Percentiles rank a stretch among this genome's conserved stretches.
Evolutionary conservation across 768 basidiomycete species (phyloP).

Genomic region (Mycena albidolilacea): DNA sequence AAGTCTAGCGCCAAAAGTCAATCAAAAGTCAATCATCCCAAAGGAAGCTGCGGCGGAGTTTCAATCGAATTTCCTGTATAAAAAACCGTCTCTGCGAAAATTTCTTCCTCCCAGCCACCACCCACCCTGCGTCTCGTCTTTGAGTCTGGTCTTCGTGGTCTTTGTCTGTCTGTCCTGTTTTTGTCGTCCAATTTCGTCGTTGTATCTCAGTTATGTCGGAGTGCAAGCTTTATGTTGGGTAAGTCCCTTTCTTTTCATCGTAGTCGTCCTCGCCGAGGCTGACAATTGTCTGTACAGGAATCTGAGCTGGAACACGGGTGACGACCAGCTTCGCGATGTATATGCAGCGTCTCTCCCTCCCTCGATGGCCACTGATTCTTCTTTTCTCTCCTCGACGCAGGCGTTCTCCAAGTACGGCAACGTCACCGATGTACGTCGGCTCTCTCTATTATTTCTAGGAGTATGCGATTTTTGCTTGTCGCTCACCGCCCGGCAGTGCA

Average conservation of each 20-base stretch:
- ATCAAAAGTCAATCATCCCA: conserved; percentile 17
- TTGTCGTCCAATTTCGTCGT: conserved; percentile 5
- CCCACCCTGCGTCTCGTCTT: background rate
- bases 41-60: conserved; percentile 24
- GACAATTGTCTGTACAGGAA: conserved; percentile 69
- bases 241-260: background rate
- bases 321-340: conserved; percentile 70
- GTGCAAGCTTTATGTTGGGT: conserved; percentile 36
- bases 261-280: background rate
- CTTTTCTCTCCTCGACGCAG: conserved; percentile 57
- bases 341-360: background rate
- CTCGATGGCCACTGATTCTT: background rate
- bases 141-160: conserved; percentile 15
- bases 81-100: background rate
- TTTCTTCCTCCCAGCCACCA: conserved; percentile 17
- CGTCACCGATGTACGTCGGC: conserved; percentile 90
- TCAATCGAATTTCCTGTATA: conserved; percentile 11
- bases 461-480: conserved; percentile 16
- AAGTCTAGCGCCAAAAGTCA: background rate
- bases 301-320: conserved; percentile 89
- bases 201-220: conserved; percentile 26
- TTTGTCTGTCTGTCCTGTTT: background rate
- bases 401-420: conserved; percentile 86
- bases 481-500: conserved; percentile 72
- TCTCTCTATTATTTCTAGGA: conserved; percentile 32